These are phyloP conservation scores for Trichoderma sp. DNA, from an alignment of 2,329 filamentous ascomycete genomes.

Conservation along the genomic window DNA sequence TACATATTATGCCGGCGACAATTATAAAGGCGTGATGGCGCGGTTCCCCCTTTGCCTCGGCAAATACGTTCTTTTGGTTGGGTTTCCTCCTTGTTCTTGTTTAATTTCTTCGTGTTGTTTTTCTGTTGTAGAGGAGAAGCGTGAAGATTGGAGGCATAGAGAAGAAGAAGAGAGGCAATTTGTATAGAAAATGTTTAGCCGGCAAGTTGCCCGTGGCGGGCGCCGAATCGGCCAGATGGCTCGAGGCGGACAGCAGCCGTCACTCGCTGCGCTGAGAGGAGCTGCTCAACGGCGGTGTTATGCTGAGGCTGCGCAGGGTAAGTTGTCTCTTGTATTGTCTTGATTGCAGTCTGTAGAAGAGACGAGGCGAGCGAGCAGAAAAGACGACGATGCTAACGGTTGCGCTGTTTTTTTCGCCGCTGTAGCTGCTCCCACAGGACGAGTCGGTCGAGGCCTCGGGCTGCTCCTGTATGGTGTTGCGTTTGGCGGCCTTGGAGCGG, in stretches of 20 bases:
- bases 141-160: not conserved
- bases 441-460: slow-evolving; percentile 26
- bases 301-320: slow-evolving; percentile 26
- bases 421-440: slow-evolving; percentile 20
- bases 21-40: slow-evolving; percentile 57
- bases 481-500: slow-evolving; percentile 33
- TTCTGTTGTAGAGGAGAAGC: not conserved
- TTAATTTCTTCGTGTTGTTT: not conserved
- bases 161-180: not conserved
- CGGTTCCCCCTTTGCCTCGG: slow-evolving; percentile 5
- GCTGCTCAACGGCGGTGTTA: slow-evolving; percentile 27
- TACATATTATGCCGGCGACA: not conserved
- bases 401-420: not conserved
- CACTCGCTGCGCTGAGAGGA: not conserved
- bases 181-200: slow-evolving; percentile 25
- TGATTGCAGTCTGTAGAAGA: not conserved
- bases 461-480: slow-evolving; percentile 31
- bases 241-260: slow-evolving; percentile 22
- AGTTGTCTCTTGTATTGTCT: slow-evolving; percentile 10
- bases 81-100: not conserved
- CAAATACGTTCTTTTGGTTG: not conserved
- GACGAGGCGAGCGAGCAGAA: not conserved
- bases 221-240: slow-evolving; percentile 27
- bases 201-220: slow-evolving; percentile 26
- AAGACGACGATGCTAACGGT: not conserved